Evolutionary conservation across 2,329 filamentous ascomycete genomes (phyloP).

Genomic region (Penicillium italicum): DNA sequence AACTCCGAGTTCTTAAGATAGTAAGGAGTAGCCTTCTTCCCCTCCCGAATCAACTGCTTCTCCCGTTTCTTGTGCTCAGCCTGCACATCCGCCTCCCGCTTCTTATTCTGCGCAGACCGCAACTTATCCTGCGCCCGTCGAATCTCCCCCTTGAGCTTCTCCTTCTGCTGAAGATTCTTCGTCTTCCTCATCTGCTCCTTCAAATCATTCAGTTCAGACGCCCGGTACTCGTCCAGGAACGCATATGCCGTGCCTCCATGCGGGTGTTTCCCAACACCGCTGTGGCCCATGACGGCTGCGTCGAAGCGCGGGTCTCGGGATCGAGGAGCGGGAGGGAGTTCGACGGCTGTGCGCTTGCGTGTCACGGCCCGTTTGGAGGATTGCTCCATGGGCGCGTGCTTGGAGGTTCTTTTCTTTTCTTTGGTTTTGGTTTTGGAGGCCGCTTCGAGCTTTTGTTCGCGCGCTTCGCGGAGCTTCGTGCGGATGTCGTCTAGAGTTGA

Average conservation of each 20-base stretch:
- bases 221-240: constrained; percentile 83
- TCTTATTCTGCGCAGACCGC: constrained; percentile 66
- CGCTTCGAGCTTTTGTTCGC: constrained; percentile 29
- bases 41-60: constrained; percentile 78
- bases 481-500: constrained; percentile 38
- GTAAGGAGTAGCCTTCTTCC: constrained; percentile 75
- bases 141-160: constrained; percentile 67
- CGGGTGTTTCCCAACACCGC: constrained; percentile 31
- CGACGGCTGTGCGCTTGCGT: constrained; percentile 71
- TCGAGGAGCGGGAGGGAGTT: constrained; percentile 53
- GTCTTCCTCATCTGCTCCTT: constrained; percentile 63
- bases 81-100: constrained; percentile 66
- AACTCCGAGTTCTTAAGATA: constrained; percentile 90
- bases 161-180: constrained; percentile 63
- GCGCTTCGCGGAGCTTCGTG: constrained; percentile 40
- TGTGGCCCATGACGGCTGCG: constrained; percentile 48
- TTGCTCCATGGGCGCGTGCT: constrained; percentile 83
- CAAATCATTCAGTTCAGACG: constrained; percentile 75
- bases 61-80: constrained; percentile 75
- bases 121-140: constrained; percentile 74
- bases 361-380: constrained; percentile 80
- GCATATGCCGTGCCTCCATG: constrained; percentile 68
- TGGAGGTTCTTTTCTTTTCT: constrained; percentile 55
- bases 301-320: constrained; percentile 88
- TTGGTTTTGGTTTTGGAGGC: constrained; percentile 21